Evolutionary conservation across 2,329 filamentous ascomycete species (phyloP).

Genomic region (Apiospora rasikravindrae): DNA sequence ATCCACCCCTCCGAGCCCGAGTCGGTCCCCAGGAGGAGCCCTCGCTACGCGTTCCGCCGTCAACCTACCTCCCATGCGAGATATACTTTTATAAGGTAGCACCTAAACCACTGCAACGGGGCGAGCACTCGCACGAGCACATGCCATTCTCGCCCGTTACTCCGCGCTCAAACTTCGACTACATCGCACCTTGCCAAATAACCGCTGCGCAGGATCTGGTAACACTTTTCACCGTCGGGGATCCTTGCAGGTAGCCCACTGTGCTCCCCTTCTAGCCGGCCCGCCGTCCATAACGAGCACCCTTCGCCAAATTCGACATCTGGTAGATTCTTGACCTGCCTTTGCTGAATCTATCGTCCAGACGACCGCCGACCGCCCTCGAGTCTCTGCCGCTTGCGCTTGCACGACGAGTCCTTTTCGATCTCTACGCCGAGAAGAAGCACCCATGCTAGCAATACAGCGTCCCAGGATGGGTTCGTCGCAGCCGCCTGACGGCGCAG

Average conservation of each 20-base stretch:
- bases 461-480: conserved; percentile 65
- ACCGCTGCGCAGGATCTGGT: conserved; percentile 7
- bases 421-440: conserved; percentile 29
- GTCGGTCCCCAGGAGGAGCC: neutral
- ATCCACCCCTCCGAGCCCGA: neutral
- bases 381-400: conserved; percentile 3
- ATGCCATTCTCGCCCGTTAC: conserved; percentile 1
- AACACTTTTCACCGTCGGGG: neutral
- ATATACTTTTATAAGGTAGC: conserved; percentile 17
- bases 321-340: conserved; percentile 1
- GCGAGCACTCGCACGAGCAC: conserved; percentile 18
- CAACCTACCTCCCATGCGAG: conserved; percentile 1
- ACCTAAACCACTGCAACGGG: conserved; percentile 16
- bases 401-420: conserved; percentile 10
- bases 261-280: neutral
- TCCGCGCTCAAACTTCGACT: conserved; percentile 14
- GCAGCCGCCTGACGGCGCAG: conserved; percentile 59
- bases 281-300: conserved; percentile 7
- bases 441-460: conserved; percentile 63
- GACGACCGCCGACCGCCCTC: neutral
- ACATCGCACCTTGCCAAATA: conserved; percentile 14
- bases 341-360: neutral
- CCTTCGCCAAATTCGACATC: conserved; percentile 4
- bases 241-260: neutral
- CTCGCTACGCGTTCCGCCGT: neutral